phyloP scores from a whole-genome alignment of 139 green algal genomes.

The Chlamydomonas asymmetrica region DNA sequence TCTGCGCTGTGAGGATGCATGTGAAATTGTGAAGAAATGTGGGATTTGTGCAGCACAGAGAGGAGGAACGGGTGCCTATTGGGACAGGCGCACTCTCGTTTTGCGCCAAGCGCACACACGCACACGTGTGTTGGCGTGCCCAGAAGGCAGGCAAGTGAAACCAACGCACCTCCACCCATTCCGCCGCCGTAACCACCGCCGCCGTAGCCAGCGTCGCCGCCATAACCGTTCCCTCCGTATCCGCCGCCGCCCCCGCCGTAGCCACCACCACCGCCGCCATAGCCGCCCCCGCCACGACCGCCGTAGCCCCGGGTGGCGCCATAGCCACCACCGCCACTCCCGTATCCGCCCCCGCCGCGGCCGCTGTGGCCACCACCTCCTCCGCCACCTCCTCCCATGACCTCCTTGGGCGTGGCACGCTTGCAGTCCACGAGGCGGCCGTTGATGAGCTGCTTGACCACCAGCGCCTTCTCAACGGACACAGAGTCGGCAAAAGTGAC shows the following conservation, averaged over 20 bases:
- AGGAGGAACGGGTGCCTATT: conserved; percentile 1
- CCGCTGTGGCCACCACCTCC: not conserved
- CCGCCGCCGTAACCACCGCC: not conserved
- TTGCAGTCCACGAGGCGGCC: conserved; percentile 75
- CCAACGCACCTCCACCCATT: conserved; percentile 8
- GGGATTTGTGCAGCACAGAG: not conserved
- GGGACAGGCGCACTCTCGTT: not conserved
- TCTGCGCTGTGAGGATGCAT: not conserved
- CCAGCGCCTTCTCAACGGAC: conserved; percentile 74
- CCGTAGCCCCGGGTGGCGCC: conserved; percentile 1
- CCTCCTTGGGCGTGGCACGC: conserved; percentile 69
- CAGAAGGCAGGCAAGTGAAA: not conserved
- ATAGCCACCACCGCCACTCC: not conserved
- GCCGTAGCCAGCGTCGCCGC: not conserved
- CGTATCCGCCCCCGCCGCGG: not conserved
- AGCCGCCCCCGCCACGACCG: conserved; percentile 5
- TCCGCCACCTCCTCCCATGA: conserved; percentile 20
- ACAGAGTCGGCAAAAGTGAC: conserved; percentile 81
- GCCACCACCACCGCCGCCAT: conserved; percentile 7
- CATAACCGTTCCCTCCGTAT: conserved; percentile 5
- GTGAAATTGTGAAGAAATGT: not conserved
- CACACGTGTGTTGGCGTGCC: no score
- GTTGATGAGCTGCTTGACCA: conserved; percentile 50
- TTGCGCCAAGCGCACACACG: not conserved
- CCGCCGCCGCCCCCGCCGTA: conserved; percentile 1